phyloP scores from a whole-genome alignment of 805 yeast genomes.

The Candida anglica region DNA sequence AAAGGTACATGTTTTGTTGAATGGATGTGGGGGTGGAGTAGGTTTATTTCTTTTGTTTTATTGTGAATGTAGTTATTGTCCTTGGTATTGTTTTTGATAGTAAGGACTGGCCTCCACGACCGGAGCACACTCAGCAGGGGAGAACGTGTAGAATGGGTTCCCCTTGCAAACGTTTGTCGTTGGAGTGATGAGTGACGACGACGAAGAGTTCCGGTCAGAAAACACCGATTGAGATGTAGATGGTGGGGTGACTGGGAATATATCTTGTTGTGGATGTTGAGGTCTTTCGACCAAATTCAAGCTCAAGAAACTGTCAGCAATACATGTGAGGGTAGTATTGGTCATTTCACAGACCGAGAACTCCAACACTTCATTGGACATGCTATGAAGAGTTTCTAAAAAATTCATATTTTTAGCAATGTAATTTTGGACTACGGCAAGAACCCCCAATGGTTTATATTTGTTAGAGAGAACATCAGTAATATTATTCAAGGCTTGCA shows the following conservation, averaged over 20 bases:
- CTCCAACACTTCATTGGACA: conserved; percentile 1
- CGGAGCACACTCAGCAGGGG: conserved; percentile 4
- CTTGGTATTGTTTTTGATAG: neutral
- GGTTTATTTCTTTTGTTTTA: no score
- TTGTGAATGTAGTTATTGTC: no score
- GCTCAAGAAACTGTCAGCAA: conserved; percentile 3
- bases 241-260: conserved; percentile 9
- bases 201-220: conserved; percentile 9
- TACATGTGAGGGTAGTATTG: conserved; percentile 3
- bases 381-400: conserved; percentile 1
- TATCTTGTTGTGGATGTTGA: neutral
- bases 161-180: conserved; percentile 3
- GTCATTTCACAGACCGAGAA: conserved; percentile 1
- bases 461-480: conserved; percentile 52
- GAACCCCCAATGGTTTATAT: conserved; percentile 49
- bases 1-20: no score
- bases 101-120: conserved; percentile 3
- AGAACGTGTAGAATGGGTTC: conserved; percentile 3
- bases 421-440: conserved; percentile 40
- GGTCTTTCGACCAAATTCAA: conserved; percentile 1
- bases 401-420: conserved; percentile 3
- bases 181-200: conserved; percentile 9
- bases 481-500: conserved; percentile 39
- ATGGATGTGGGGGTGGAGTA: no score
- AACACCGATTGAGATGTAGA: conserved; percentile 9